A percentile compares a stretch with the other conserved stretches of the same genome.
Conservation (phyloP, 2,329 filamentous ascomycete species). For the Alternaria sp. region DNA sequence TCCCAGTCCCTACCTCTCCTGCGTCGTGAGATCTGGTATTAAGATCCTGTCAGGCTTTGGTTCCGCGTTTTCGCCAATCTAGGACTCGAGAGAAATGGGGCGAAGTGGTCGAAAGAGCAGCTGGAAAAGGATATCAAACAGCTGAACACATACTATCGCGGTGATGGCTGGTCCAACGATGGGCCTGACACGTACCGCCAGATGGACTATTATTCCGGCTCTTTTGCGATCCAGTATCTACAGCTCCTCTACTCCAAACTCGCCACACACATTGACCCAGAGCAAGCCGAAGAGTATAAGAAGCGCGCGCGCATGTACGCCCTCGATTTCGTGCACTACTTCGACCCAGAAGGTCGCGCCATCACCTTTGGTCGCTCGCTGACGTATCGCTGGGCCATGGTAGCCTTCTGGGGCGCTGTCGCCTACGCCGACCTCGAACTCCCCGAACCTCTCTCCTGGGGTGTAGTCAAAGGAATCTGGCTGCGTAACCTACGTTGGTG, state of each 20-base stretch:
- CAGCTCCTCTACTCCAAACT: slow-evolving; percentile 80
- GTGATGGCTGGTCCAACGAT: slow-evolving; percentile 83
- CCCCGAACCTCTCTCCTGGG: slow-evolving; percentile 76
- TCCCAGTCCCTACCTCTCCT: not conserved
- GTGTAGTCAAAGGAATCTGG: slow-evolving; percentile 78
- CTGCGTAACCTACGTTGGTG: slow-evolving; percentile 80
- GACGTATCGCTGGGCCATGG: slow-evolving; percentile 85
- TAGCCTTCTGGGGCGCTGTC: slow-evolving; percentile 81
- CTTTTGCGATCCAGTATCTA: slow-evolving; percentile 81
- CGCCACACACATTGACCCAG: slow-evolving; percentile 69
- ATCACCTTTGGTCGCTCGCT: slow-evolving; percentile 81
- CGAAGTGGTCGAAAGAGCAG: slow-evolving; percentile 72
- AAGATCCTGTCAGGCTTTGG: slow-evolving; percentile 69
- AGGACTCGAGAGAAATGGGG: slow-evolving; percentile 77
- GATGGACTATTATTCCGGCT: slow-evolving; percentile 86
- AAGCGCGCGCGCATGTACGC: slow-evolving; percentile 72
- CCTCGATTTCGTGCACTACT: slow-evolving; percentile 77
- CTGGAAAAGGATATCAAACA: slow-evolving; percentile 80
- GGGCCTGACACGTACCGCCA: slow-evolving; percentile 80
- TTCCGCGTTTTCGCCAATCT: slow-evolving; percentile 86
- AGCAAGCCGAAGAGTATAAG: slow-evolving; percentile 73
- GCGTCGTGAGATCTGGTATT: slow-evolving; percentile 19
- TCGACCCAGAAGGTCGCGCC: slow-evolving; percentile 73
- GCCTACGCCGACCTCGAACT: slow-evolving; percentile 79
- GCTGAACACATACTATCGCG: slow-evolving; percentile 82